Percentiles rank a stretch among this genome's conserved stretches.
These are phyloP conservation scores for Ochromonas danica DNA, from an alignment of 108 stramenopile species.

Conservation along the genomic window DNA sequence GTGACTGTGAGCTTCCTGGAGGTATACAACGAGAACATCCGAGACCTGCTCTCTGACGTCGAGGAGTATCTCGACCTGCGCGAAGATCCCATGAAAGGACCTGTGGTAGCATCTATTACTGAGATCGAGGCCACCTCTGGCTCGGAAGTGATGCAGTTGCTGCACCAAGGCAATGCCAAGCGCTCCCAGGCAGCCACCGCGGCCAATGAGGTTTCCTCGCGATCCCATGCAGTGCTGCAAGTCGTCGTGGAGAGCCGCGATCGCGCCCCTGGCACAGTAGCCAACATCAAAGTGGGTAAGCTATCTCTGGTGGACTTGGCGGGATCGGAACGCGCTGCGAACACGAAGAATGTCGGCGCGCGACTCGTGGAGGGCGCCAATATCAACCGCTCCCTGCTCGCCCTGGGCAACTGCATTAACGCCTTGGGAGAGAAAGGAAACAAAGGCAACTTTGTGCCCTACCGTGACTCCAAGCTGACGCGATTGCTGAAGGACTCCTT, in stretches of 20 bases:
- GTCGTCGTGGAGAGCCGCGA: constrained; percentile 54
- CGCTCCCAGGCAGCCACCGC: constrained; percentile 59
- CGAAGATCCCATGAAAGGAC: constrained; percentile 64
- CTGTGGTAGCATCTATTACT: constrained; percentile 56
- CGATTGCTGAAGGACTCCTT: constrained; percentile 68
- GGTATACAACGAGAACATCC: constrained; percentile 66
- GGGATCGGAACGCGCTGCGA: constrained; percentile 62
- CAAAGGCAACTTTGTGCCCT: constrained; percentile 80
- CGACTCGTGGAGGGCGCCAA: constrained; percentile 90
- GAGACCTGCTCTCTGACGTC: constrained; percentile 52
- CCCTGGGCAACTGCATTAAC: constrained; percentile 94
- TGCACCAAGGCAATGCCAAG: constrained; percentile 56
- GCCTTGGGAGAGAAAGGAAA: constrained; percentile 74
- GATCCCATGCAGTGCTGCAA: constrained; percentile 68
- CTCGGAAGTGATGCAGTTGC: constrained; percentile 57
- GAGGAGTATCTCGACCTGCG: constrained; percentile 57
- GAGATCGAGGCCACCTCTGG: constrained; percentile 50
- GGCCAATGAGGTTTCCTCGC: constrained; percentile 57
- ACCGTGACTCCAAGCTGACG: constrained; percentile 89
- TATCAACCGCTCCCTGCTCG: constrained; percentile 91
- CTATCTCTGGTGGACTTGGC: constrained; percentile 69
- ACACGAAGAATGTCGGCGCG: constrained; percentile 65
- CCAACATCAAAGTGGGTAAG: constrained; percentile 59
- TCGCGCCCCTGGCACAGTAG: constrained; percentile 46
- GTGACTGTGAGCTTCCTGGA: constrained; percentile 60